Percentiles rank a stretch among this genome's conserved stretches.
Evolutionary conservation across 164 flowering plant species (phyloP).

Genomic region (Warburgia ugandensis): DNA sequence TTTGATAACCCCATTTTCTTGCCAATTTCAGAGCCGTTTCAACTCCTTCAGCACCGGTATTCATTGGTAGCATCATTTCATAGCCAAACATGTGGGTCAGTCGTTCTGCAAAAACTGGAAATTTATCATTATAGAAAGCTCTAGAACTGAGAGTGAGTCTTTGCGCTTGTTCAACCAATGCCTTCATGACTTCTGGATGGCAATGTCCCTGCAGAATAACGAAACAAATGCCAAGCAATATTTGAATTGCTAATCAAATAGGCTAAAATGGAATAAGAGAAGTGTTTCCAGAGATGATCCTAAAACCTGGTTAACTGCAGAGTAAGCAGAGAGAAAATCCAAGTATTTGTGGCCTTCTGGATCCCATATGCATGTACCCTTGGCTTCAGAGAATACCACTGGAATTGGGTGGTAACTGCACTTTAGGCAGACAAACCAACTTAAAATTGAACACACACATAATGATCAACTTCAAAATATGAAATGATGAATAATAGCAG

Average conservation of each 20-base stretch:
- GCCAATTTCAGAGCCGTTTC: conserved; percentile 93
- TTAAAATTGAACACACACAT: no score
- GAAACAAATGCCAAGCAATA: neutral
- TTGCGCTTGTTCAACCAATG: conserved; percentile 72
- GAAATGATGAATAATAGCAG: no score
- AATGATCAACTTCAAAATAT: no score
- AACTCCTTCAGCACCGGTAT: conserved; percentile 98
- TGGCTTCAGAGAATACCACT: conserved; percentile 80
- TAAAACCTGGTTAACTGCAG: conserved; percentile 93
- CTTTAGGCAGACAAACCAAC: no score
- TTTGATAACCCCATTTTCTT: conserved; percentile 91
- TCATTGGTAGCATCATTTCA: conserved; percentile 98
- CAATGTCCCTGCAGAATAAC: conserved; percentile 75
- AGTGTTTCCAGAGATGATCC: neutral
- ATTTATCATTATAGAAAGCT: conserved; percentile 87
- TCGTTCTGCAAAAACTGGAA: conserved; percentile 73
- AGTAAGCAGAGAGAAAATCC: conserved; percentile 92
- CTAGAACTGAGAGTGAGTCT: conserved; percentile 86
- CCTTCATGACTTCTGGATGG: conserved; percentile 84
- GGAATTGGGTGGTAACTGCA: conserved; percentile 97
- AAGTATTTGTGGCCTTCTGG: conserved; percentile 91
- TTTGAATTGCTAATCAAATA: no score
- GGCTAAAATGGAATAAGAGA: neutral
- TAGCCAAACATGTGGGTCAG: conserved; percentile 73
- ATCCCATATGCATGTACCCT: conserved; percentile 90